phyloP scores from a whole-genome alignment of 371 early-diverging fungal species.

The Dinochytrium kinnereticum region DNA sequence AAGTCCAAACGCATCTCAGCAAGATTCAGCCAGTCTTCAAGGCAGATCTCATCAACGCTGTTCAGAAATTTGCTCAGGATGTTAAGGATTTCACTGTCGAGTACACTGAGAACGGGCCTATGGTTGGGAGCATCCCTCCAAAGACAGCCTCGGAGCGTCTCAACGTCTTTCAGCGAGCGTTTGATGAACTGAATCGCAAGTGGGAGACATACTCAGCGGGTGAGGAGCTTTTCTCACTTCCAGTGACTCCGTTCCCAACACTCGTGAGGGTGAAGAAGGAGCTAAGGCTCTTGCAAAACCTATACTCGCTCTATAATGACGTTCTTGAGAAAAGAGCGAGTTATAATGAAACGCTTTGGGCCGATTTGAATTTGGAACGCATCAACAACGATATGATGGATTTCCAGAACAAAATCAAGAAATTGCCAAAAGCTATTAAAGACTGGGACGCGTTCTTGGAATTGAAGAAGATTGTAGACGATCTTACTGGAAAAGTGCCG shows the following conservation, averaged over 20 bases:
- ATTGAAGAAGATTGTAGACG: conserved; percentile 62
- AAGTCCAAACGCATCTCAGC: conserved; percentile 61
- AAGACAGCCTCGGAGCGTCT: conserved; percentile 66
- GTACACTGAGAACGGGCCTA: conserved; percentile 66
- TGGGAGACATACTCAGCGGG: conserved; percentile 70
- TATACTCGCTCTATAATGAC: conserved; percentile 67
- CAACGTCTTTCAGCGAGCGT: conserved; percentile 65
- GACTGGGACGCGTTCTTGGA: conserved; percentile 69
- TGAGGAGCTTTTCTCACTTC: conserved; percentile 64
- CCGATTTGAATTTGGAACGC: conserved; percentile 56
- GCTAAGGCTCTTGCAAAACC: conserved; percentile 62
- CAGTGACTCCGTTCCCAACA: conserved; percentile 65
- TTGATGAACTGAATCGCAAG: conserved; percentile 68
- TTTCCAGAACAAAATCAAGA: conserved; percentile 67
- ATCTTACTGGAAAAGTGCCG: conserved; percentile 59
- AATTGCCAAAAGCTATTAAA: conserved; percentile 68
- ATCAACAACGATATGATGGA: conserved; percentile 66
- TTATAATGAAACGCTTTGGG: conserved; percentile 66
- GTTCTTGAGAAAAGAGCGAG: conserved; percentile 58
- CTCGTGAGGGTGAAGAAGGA: conserved; percentile 66
- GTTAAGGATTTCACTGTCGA: conserved; percentile 63
- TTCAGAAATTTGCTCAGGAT: conserved; percentile 61
- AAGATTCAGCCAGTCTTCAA: conserved; percentile 67
- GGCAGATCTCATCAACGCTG: conserved; percentile 58
- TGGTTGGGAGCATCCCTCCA: conserved; percentile 65